phyloP scores from a whole-genome alignment of 2,329 filamentous ascomycete genomes.

The Nemania bipapillata region DNA sequence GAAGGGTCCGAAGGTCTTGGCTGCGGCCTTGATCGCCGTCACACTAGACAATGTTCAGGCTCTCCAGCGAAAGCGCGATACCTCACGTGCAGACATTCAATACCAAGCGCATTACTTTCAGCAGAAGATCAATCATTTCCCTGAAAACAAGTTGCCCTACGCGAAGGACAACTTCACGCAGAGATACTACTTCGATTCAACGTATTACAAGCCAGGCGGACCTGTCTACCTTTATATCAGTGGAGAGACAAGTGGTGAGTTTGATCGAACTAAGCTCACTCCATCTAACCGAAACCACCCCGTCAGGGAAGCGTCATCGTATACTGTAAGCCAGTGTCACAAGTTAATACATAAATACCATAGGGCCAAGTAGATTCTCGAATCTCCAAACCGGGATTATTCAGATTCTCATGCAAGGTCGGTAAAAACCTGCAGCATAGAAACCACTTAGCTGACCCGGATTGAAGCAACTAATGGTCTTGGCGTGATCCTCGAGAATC shows the following conservation, averaged over 20 bases:
- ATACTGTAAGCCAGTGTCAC: neutral
- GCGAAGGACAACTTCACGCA: slow-evolving; percentile 64
- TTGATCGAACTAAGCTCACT: neutral
- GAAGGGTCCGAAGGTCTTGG: slow-evolving; percentile 39
- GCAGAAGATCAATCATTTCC: slow-evolving; percentile 60
- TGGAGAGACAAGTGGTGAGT: slow-evolving; percentile 49
- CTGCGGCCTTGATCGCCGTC: slow-evolving; percentile 37
- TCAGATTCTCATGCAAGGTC: slow-evolving; percentile 63
- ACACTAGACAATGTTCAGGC: slow-evolving; percentile 32
- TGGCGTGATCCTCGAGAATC: slow-evolving; percentile 64
- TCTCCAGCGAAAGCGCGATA: slow-evolving; percentile 39
- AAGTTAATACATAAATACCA: neutral
- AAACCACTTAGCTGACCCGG: slow-evolving; percentile 8
- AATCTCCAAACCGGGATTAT: slow-evolving; percentile 55
- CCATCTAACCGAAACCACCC: neutral
- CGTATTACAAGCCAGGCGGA: slow-evolving; percentile 64
- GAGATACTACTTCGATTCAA: slow-evolving; percentile 64
- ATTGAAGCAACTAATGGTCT: slow-evolving; percentile 59
- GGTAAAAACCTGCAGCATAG: neutral
- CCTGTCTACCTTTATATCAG: slow-evolving; percentile 53
- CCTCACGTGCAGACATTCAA: slow-evolving; percentile 38
- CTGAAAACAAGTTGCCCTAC: slow-evolving; percentile 52
- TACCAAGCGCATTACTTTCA: slow-evolving; percentile 49
- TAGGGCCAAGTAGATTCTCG: slow-evolving; percentile 45
- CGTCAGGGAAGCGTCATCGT: neutral